phyloP scores from a whole-genome alignment of 2,329 filamentous ascomycete genomes.

The Plectosphaerella sp. region DNA sequence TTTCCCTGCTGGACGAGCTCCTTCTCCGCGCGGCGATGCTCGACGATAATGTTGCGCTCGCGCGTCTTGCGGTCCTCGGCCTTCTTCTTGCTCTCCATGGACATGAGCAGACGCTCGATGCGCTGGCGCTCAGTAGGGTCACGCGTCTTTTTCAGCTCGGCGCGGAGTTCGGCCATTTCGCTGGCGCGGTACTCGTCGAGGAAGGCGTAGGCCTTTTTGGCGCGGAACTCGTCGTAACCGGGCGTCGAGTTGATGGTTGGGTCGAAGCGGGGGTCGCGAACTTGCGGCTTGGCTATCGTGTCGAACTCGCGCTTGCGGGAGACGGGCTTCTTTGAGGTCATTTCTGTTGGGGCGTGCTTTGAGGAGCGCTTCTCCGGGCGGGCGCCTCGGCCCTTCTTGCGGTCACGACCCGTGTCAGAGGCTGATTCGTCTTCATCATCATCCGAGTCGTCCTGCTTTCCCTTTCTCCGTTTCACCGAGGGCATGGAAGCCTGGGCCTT shows the following conservation, averaged over 20 bases:
- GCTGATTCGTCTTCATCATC: constrained; percentile 19
- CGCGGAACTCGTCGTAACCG: constrained; percentile 50
- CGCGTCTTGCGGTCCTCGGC: constrained; percentile 65
- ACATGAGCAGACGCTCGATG: constrained; percentile 68
- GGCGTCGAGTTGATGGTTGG: constrained; percentile 45
- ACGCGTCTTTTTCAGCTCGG: constrained; percentile 62
- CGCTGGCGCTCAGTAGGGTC: constrained; percentile 60
- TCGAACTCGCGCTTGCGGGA: constrained; percentile 75
- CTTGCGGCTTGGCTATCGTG: constrained; percentile 49
- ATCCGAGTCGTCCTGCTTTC: constrained; percentile 18
- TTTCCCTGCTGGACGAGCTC: constrained; percentile 83
- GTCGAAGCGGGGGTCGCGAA: constrained; percentile 87
- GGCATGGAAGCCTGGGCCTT: constrained; percentile 73
- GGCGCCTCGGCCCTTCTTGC: constrained; percentile 17
- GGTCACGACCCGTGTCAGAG: constrained; percentile 24
- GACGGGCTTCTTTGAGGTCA: constrained; percentile 79
- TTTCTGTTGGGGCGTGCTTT: constrained; percentile 85
- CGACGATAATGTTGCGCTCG: constrained; percentile 63
- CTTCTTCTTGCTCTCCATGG: constrained; percentile 75
- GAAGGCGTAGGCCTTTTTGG: constrained; percentile 78
- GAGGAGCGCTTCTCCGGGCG: constrained; percentile 45
- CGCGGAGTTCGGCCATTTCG: constrained; percentile 75
- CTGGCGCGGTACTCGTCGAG: constrained; percentile 77
- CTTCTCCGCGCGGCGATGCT: constrained; percentile 80
- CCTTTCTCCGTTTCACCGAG: constrained; percentile 22